Conservation (phyloP, 352 stramenopile species). For the Pythium apleroticum region DNA sequence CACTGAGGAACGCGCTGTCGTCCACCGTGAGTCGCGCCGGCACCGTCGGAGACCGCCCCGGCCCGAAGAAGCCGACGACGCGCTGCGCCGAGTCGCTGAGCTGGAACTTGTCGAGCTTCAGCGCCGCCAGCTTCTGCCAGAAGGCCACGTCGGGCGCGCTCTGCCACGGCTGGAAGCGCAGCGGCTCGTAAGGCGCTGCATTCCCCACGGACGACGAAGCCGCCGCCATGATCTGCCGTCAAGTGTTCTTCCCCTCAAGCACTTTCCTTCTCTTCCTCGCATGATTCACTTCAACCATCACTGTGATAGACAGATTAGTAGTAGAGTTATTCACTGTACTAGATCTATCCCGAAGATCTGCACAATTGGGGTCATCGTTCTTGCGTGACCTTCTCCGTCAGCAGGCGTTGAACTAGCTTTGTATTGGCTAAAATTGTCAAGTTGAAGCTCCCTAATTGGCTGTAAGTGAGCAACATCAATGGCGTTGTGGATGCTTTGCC, state of each 20-base stretch:
- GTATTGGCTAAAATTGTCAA: slow-evolving; percentile 13
- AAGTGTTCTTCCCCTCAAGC: not conserved
- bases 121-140: slow-evolving; percentile 72
- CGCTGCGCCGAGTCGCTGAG: slow-evolving; percentile 64
- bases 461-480: slow-evolving; percentile 9
- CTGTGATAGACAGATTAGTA: slow-evolving; percentile 17
- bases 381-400: too few species aligned
- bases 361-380: not conserved
- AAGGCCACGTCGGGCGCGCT: slow-evolving; percentile 82
- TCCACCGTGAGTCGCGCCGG: slow-evolving; percentile 74
- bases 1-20: slow-evolving; percentile 56
- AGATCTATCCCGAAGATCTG: slow-evolving; percentile 7
- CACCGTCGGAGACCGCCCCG: slow-evolving; percentile 56
- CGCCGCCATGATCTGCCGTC: not conserved
- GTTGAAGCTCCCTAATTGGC: slow-evolving; percentile 11
- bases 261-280: not conserved
- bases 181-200: slow-evolving; percentile 33
- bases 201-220: not conserved
- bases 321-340: not conserved
- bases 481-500: slow-evolving; percentile 8
- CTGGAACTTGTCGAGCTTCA: slow-evolving; percentile 85
- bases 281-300: slow-evolving; percentile 26
- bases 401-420: not conserved
- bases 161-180: slow-evolving; percentile 83
- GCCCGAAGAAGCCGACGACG: slow-evolving; percentile 67